A percentile compares a stretch with the other conserved stretches of the same genome.
phyloP scores from a whole-genome alignment of 176 grass and related monocot species.

The Urochloa ruziziensis region DNA sequence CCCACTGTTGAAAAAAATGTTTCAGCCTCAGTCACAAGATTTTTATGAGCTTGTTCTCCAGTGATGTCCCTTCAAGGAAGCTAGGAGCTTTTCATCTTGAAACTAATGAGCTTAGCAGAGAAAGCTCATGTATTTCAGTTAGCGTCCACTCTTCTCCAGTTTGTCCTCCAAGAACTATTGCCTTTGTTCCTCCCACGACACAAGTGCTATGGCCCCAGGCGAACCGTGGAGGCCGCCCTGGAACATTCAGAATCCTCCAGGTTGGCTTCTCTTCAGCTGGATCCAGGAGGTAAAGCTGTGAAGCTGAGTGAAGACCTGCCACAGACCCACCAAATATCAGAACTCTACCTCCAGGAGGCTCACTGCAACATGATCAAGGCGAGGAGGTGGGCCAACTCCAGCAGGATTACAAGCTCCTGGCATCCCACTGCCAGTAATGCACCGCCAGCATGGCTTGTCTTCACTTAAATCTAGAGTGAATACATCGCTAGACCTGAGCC shows the following conservation, averaged over 20 bases:
- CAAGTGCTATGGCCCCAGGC: constrained; percentile 96
- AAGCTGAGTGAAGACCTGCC: constrained; percentile 94
- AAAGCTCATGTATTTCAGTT: constrained; percentile 83
- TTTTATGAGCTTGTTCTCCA: neutral
- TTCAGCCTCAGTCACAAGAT: neutral
- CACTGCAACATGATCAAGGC: constrained; percentile 88
- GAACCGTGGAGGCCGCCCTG: constrained; percentile 73
- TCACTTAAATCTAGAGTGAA: constrained; percentile 91
- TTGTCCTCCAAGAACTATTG: constrained; percentile 94
- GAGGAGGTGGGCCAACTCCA: constrained; percentile 85
- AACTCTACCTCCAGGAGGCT: constrained; percentile 73
- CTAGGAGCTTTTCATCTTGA: constrained; percentile 31
- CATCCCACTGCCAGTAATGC: constrained; percentile 92
- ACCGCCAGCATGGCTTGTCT: constrained; percentile 68
- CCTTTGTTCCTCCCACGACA: constrained; percentile 77
- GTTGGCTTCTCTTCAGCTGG: constrained; percentile 86
- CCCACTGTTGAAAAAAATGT: neutral
- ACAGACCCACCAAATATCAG: constrained; percentile 95
- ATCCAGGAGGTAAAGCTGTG: constrained; percentile 81
- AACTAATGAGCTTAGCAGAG: constrained; percentile 55
- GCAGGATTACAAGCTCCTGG: constrained; percentile 92
- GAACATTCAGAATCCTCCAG: constrained; percentile 87
- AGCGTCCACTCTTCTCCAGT: constrained; percentile 91
- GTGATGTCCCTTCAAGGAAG: neutral
- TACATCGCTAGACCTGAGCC: constrained; percentile 78